Percentiles rank a stretch among this genome's conserved stretches.
These are phyloP conservation scores for Ustilago loliicola DNA, from an alignment of 1,284 basidiomycete genomes.

Conservation along the genomic window DNA sequence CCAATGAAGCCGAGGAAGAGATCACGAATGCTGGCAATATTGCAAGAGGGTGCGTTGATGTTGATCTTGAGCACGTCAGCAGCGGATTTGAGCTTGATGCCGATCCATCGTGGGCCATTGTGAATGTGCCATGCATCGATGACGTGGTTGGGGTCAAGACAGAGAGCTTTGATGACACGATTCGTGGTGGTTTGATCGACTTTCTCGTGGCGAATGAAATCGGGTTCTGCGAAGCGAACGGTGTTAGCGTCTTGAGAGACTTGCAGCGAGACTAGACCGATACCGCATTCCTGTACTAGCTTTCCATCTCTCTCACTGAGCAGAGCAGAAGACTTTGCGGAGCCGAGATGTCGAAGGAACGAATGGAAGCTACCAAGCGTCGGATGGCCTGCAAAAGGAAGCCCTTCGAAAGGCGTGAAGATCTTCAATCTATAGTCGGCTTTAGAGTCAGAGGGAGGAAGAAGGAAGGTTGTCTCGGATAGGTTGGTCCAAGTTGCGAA, in stretches of 20 bases:
- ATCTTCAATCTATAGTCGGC: conserved; percentile 62
- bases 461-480: conserved; percentile 63
- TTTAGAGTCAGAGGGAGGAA: conserved; percentile 33
- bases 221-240: conserved; percentile 50
- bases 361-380: conserved; percentile 62
- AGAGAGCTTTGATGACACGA: conserved; percentile 31
- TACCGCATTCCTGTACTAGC: conserved; percentile 59
- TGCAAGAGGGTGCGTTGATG: conserved; percentile 17
- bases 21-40: conserved; percentile 23
- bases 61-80: conserved; percentile 51
- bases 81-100: conserved; percentile 45
- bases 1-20: conserved; percentile 58
- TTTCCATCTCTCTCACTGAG: conserved; percentile 18
- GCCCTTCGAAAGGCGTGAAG: conserved; percentile 57
- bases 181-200: conserved; percentile 33
- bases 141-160: conserved; percentile 30
- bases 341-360: conserved; percentile 37
- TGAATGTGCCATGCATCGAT: conserved; percentile 52
- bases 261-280: conserved; percentile 48
- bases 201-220: conserved; percentile 39
- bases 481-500: conserved; percentile 66
- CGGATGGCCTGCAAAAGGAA: conserved; percentile 66
- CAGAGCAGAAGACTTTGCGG: neutral
- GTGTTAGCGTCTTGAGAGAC: conserved; percentile 18
- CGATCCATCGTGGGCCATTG: conserved; percentile 64